These are phyloP conservation scores for Aspergillus coremiiformis DNA, from an alignment of 495 filamentous ascomycete species.

Conservation along the genomic window DNA sequence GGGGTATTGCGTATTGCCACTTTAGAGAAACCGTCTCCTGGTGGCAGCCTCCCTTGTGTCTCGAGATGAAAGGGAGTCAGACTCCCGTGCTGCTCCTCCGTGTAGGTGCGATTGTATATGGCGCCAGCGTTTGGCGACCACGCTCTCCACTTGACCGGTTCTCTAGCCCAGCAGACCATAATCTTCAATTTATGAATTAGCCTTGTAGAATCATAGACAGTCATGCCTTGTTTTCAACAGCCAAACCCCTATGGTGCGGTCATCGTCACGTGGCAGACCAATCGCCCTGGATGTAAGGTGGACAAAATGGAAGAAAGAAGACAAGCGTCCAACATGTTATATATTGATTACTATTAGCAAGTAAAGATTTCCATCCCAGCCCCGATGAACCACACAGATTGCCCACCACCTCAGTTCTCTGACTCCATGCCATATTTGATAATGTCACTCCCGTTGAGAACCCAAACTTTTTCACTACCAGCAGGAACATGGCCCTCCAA, in stretches of 20 bases:
- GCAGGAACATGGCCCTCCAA: slow-evolving; percentile 39
- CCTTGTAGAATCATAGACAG: neutral
- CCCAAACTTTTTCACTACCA: slow-evolving; percentile 40
- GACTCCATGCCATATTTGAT: slow-evolving; percentile 24
- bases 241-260: neutral
- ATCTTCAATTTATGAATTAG: neutral
- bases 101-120: neutral
- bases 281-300: neutral
- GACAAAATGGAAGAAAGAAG: no score
- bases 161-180: neutral
- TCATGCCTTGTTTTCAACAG: neutral
- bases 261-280: slow-evolving; percentile 1
- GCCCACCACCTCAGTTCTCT: neutral
- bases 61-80: neutral
- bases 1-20: neutral
- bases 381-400: no score
- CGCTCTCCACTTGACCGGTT: neutral
- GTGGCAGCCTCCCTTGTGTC: neutral
- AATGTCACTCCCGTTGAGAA: slow-evolving; percentile 31
- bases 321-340: no score
- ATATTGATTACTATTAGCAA: neutral
- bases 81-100: neutral
- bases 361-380: neutral
- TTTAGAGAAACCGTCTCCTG: neutral
- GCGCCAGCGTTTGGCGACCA: neutral